Conservation (phyloP, 2,329 filamentous ascomycete genomes). For the Periconia digitata region DNA sequence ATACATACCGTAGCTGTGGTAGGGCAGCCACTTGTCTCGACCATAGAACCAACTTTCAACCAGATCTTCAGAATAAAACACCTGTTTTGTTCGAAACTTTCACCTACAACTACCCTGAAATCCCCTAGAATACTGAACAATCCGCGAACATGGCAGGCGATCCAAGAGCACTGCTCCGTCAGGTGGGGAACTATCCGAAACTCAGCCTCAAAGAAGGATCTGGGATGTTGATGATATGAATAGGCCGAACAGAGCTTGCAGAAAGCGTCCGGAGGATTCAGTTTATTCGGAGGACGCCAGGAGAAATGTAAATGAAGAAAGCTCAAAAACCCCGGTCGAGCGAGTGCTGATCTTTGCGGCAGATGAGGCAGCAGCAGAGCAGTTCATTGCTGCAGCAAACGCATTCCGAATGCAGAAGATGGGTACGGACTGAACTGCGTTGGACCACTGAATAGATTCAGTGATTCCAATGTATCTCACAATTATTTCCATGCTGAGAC, state of each 20-base stretch:
- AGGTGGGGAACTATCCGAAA: conserved; percentile 34
- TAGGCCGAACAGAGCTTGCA: conserved; percentile 85
- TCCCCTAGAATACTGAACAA: conserved; percentile 3
- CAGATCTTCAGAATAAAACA: neutral
- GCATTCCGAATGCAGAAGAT: conserved; percentile 86
- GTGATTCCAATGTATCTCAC: neutral
- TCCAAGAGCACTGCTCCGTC: conserved; percentile 40
- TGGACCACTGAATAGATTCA: neutral
- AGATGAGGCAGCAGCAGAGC: conserved; percentile 79
- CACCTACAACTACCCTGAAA: neutral
- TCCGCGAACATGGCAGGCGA: conserved; percentile 38
- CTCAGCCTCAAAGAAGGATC: conserved; percentile 32
- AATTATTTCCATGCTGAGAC: neutral
- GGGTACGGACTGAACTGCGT: conserved; percentile 54
- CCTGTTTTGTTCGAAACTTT: conserved; percentile 2
- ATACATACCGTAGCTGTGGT: conserved; percentile 24
- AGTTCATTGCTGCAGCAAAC: conserved; percentile 87
- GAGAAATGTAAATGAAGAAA: conserved; percentile 67
- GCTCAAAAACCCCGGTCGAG: neutral
- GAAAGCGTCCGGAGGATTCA: conserved; percentile 78
- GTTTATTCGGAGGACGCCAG: conserved; percentile 80
- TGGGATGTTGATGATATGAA: conserved; percentile 28
- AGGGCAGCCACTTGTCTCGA: conserved; percentile 39
- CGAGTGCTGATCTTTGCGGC: conserved; percentile 22
- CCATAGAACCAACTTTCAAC: conserved; percentile 14